Conservation (phyloP, 2,329 filamentous ascomycete genomes). For the Fusarium palustre region DNA sequence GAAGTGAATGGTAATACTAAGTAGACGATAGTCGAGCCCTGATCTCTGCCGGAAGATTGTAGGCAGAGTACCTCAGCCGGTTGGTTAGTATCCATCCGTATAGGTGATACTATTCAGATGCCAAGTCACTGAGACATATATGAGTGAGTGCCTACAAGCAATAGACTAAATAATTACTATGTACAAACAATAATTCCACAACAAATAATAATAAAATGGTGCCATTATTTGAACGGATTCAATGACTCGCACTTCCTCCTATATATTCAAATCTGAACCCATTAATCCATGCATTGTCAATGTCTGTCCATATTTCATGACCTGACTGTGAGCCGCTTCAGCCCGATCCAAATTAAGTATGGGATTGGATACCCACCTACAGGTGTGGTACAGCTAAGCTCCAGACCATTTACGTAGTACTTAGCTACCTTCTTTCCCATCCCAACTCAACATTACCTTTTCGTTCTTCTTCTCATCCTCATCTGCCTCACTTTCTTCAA, state of each 20-base stretch:
- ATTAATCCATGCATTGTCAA: constrained; percentile 26
- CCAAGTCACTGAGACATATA: neutral
- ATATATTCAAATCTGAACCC: neutral
- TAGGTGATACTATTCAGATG: constrained; percentile 16
- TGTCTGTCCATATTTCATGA: constrained; percentile 39
- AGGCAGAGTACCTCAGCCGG: neutral
- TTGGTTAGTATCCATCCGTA: neutral
- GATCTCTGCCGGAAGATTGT: constrained; percentile 17
- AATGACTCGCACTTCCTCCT: neutral
- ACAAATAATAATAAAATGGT: neutral
- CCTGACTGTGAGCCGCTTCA: constrained; percentile 39
- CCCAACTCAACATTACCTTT: constrained; percentile 9
- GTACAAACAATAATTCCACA: neutral
- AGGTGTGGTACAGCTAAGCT: constrained; percentile 22
- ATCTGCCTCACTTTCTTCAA: constrained; percentile 16
- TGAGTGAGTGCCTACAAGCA: neutral
- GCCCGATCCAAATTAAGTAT: constrained; percentile 30
- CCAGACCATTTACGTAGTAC: constrained; percentile 33
- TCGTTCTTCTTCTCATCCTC: constrained; percentile 21
- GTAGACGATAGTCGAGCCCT: constrained; percentile 7
- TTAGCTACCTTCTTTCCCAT: constrained; percentile 26
- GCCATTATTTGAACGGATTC: neutral
- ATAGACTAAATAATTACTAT: neutral
- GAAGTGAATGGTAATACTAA: constrained; percentile 16
- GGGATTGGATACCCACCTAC: constrained; percentile 17